Evolutionary conservation across 768 basidiomycete genomes (phyloP), one percentile per base, ranked within the genome.

Genomic region (Mycena amicta): DNA sequence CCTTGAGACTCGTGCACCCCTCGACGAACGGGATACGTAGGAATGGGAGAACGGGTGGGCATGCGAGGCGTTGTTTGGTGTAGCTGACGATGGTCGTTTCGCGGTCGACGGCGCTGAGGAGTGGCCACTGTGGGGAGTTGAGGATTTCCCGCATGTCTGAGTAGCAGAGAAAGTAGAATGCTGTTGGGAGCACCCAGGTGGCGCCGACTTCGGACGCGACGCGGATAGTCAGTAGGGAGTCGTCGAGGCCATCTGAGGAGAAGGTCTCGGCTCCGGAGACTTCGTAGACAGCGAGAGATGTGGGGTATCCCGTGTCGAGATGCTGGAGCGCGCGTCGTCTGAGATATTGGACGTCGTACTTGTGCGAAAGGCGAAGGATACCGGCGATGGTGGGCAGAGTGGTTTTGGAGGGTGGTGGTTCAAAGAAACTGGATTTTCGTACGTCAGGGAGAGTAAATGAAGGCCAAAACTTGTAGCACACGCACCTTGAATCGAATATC

Each of bases 141-240:
- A 62, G 54, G 53, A 62, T 62, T 22, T 59, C 56, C 40, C 56
- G 57, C 57, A 62, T 59, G 57, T 62, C 61, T 26, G 50, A 49
- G 51, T 62, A 62, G 52, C 61, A 62, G 29, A 62, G 55, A 50
- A 60, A 60, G 53, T 63, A 60, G 59, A 60, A 60, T 11, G 58
- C 62, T 12, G 59, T 60, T 2, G 62, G 59, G 43, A 63, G 59
- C 29, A 60, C 46, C 62, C 62, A 63, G 12, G 53, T 26, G 1
- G 62, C 62, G 29, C 55, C 52, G 37, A 63, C 62, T 31, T 63
- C 59, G 30, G 40, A 29, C 12, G 61, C 53, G 53, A 47, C 47
- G 12, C 20, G 41, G 45, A 59, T 62, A 16, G 60, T 55, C 46
- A 31, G 60, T 27, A 62, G 56, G n/a, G 46, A 16, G 56, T 62